Evolutionary conservation across 2,329 filamentous ascomycete genomes (phyloP).

Genomic region (Chaetothyriales sp.): DNA sequence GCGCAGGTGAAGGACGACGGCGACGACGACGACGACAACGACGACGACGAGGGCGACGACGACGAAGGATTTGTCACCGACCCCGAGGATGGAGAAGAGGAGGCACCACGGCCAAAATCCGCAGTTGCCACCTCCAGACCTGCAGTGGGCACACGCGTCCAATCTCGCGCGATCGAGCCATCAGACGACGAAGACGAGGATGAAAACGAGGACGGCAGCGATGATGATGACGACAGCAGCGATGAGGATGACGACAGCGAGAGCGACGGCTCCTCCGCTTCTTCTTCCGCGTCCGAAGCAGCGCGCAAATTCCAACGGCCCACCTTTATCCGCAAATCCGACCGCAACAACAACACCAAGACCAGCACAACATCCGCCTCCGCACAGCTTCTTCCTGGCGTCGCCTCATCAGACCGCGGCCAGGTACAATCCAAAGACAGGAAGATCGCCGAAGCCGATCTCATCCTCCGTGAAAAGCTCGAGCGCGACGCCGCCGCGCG

Average conservation of each 20-base stretch:
- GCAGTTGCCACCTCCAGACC: conserved; percentile 10
- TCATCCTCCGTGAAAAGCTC: conserved; percentile 76
- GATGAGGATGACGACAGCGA: conserved; percentile 19
- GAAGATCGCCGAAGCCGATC: conserved; percentile 59
- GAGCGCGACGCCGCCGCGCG: conserved; percentile 65
- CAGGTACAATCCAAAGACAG: conserved; percentile 39
- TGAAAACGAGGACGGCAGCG: neutral
- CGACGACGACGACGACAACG: conserved; percentile 2
- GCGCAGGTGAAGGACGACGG: conserved; percentile 12
- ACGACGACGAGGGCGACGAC: conserved; percentile 29
- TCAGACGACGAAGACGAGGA: neutral
- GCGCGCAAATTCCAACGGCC: conserved; percentile 47
- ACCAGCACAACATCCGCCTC: conserved; percentile 3
- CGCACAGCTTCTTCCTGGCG: conserved; percentile 14
- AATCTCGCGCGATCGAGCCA: conserved; percentile 5
- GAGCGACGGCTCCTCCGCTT: conserved; percentile 25
- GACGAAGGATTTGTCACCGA: conserved; percentile 51
- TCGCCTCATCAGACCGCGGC: conserved; percentile 18
- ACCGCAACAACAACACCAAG: conserved; percentile 33
- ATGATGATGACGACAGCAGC: neutral
- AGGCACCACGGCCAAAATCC: conserved; percentile 19
- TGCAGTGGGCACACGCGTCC: neutral
- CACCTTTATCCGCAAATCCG: conserved; percentile 52
- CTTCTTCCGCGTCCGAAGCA: conserved; percentile 45
- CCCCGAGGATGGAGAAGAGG: conserved; percentile 28